Base-by-base conservation (phyloP, 352 stramenopile species). In the Globisporangium recalcitrans region DNA sequence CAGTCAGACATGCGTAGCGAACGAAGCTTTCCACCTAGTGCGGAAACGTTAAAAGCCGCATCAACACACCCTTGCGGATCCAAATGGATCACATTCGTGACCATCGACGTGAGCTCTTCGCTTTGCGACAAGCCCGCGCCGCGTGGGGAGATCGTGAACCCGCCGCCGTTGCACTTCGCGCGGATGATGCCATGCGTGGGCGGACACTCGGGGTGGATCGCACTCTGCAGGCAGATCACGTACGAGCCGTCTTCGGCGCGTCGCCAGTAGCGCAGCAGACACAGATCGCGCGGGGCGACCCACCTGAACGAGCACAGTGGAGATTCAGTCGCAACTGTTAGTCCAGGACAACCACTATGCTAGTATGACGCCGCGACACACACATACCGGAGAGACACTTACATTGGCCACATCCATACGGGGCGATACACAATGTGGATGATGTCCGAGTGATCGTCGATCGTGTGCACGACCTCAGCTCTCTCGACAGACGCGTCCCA, bases 321-420 rank as follows among this genome's bases (percentile, higher is more conserved):
- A n/a, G n/a, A n/a, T n/a, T n/a, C n/a, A n/a, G n/a, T n/a, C n/a
- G n/a, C n/a, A n/a, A n/a, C n/a, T n/a, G n/a, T n/a, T n/a, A n/a
- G n/a, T n/a, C n/a, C n/a, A n/a, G n/a, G n/a, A n/a, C n/a, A n/a
- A n/a, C n/a, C n/a, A n/a, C n/a, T n/a, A n/a, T n/a, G n/a, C n/a
- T n/a, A n/a, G n/a, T n/a, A n/a, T n/a, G n/a, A n/a, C n/a, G n/a
- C n/a, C n/a, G n/a, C n/a, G n/a, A n/a, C n/a, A n/a, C n/a, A n/a
- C n/a, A n/a, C n/a, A n/a, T n/a, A n/a, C n/a, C n/a, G n/a, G n/a
- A 51, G 7, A 7, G 27, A 44, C 26, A 75, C 78, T 55, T 75
- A 91, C 78, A 89, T 52, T 21, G 82, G 82, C 82, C 82, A 91
- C 46, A 90, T 78, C 82, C 82, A 91, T n/a, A 87, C 78, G 1